phyloP scores from a whole-genome alignment of 192 early-diverging fungal species.

The Ramicandelaber brevisporus region DNA sequence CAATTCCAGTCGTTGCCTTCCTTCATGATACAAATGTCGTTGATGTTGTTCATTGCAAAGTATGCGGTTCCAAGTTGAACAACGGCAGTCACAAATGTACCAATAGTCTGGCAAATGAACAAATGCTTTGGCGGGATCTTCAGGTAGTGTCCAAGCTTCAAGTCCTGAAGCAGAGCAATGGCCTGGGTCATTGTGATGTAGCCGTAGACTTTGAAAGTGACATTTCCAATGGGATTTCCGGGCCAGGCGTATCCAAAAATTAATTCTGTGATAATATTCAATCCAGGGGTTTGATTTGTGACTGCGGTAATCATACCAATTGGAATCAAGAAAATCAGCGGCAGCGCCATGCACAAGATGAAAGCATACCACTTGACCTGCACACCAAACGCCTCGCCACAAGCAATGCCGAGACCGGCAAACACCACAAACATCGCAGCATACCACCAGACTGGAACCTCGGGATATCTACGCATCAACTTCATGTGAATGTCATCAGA shows the following conservation, averaged over 20 bases:
- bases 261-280: conserved; percentile 65
- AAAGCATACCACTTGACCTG: conserved; percentile 59
- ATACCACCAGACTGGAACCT: conserved; percentile 69
- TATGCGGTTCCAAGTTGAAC: conserved; percentile 37
- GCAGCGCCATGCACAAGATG: conserved; percentile 30
- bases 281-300: conserved; percentile 44
- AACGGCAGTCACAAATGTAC: conserved; percentile 40
- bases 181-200: conserved; percentile 50
- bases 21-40: conserved; percentile 29
- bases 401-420: conserved; percentile 16
- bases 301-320: conserved; percentile 62
- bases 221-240: conserved; percentile 56
- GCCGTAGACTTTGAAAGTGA: conserved; percentile 66
- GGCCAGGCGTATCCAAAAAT: conserved; percentile 52
- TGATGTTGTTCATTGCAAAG: conserved; percentile 29
- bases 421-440: conserved; percentile 19
- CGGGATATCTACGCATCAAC: conserved; percentile 42
- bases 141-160: conserved; percentile 60
- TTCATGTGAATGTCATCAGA: conserved; percentile 47
- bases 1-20: too few species aligned
- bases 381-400: conserved; percentile 19
- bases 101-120: conserved; percentile 41
- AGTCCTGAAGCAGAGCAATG: conserved; percentile 35
- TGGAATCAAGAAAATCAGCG: conserved; percentile 39
- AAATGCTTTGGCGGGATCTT: conserved; percentile 60